Conservation (phyloP, 108 stramenopile species). For the Fistulifera solaris region DNA sequence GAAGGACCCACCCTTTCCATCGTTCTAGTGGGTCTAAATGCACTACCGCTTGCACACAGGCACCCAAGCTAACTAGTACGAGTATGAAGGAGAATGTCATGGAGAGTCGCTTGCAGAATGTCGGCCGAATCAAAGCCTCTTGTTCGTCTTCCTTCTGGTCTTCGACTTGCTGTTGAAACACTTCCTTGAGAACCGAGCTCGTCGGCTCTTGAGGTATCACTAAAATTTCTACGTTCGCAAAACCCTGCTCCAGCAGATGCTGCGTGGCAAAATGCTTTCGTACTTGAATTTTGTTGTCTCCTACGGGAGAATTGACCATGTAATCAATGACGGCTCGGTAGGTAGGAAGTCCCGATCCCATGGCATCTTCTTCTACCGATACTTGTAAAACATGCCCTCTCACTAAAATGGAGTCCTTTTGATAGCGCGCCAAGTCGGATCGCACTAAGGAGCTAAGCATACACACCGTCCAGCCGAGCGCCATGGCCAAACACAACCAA, state of each 20-base stretch:
- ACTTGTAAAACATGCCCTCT: slow-evolving; percentile 34
- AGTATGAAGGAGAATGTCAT: slow-evolving; percentile 13
- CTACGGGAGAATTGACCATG: slow-evolving; percentile 7
- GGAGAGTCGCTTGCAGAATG: slow-evolving; percentile 1
- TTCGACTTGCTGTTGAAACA: slow-evolving; percentile 9
- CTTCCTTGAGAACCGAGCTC: slow-evolving; percentile 17
- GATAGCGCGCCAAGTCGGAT: slow-evolving; percentile 12
- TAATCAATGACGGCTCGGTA: slow-evolving; percentile 45
- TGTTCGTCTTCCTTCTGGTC: slow-evolving; percentile 11
- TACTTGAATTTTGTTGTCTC: slow-evolving; percentile 25
- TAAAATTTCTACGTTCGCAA: slow-evolving; percentile 43
- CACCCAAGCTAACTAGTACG: slow-evolving; percentile 7
- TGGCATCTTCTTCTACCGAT: slow-evolving; percentile 21
- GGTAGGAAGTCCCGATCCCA: slow-evolving; percentile 33
- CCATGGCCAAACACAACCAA: slow-evolving; percentile 35
- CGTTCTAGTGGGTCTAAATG: slow-evolving; percentile 11
- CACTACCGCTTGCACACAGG: slow-evolving; percentile 8
- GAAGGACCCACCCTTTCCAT: slow-evolving; percentile 19
- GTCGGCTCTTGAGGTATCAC: slow-evolving; percentile 37
- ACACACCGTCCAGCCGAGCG: slow-evolving; percentile 35
- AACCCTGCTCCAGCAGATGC: slow-evolving; percentile 35
- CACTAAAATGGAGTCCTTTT: slow-evolving; percentile 15
- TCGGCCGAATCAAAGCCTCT: background rate
- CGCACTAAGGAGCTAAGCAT: slow-evolving; percentile 13
- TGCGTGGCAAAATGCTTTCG: slow-evolving; percentile 36